Percentiles rank a stretch among this genome's conserved stretches.
Conservation (phyloP, 495 filamentous ascomycete genomes). For the Aspergillus panamensis region DNA sequence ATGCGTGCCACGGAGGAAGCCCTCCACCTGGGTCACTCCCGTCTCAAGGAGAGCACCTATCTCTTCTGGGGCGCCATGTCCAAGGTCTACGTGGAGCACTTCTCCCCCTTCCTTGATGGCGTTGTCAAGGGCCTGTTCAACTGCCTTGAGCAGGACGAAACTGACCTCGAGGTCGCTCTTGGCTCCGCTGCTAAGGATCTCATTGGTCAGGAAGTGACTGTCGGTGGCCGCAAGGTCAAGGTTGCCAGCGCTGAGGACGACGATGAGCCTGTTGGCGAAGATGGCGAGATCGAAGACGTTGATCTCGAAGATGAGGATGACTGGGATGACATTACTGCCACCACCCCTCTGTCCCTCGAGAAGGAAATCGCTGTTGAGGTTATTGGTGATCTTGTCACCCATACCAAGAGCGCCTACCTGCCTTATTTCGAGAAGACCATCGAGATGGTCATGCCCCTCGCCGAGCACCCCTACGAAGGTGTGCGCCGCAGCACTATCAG, state of each 20-base stretch:
- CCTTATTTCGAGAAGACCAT: slow-evolving; percentile 92
- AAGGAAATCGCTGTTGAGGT: slow-evolving; percentile 98
- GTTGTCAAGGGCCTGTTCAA: slow-evolving; percentile 83
- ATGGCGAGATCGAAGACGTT: slow-evolving; percentile 57
- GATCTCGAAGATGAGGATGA: slow-evolving; percentile 74
- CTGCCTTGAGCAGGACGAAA: slow-evolving; percentile 85
- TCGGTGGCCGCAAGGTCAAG: slow-evolving; percentile 81
- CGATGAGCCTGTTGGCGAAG: slow-evolving; percentile 47
- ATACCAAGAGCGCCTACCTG: slow-evolving; percentile 70
- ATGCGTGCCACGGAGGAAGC: slow-evolving; percentile 92
- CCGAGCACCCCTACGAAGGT: slow-evolving; percentile 88
- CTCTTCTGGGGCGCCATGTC: slow-evolving; percentile 93
- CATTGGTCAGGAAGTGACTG: slow-evolving; percentile 68
- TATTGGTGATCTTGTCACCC: slow-evolving; percentile 83
- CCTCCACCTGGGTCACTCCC: slow-evolving; percentile 81
- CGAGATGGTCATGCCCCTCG: slow-evolving; percentile 70
- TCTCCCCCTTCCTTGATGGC: slow-evolving; percentile 78
- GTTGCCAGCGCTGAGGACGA: slow-evolving; percentile 58
- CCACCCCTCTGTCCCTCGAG: slow-evolving; percentile 85
- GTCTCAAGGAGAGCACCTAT: slow-evolving; percentile 91
- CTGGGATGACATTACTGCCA: slow-evolving; percentile 76
- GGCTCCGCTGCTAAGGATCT: slow-evolving; percentile 76
- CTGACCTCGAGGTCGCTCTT: slow-evolving; percentile 74
- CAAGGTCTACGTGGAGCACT: slow-evolving; percentile 90
- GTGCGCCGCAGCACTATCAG: slow-evolving; percentile 85